Evolutionary conservation across 495 filamentous ascomycete genomes (phyloP).

Genomic region (Penicillium verhagenii): DNA sequence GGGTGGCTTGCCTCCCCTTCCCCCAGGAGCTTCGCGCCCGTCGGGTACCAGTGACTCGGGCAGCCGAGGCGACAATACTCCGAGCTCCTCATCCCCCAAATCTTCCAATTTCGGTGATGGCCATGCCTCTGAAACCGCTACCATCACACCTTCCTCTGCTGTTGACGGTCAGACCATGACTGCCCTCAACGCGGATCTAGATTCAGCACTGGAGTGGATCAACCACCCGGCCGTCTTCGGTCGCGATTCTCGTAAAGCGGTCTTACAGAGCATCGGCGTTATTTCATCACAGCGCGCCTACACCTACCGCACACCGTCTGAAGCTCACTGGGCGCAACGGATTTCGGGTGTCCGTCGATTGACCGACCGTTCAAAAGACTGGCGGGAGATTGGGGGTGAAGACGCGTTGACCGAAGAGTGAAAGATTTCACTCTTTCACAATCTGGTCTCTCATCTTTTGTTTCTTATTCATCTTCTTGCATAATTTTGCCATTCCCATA

Average conservation of each 20-base stretch:
- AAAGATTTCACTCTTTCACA: slow-evolving; percentile 10
- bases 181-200: slow-evolving; percentile 87
- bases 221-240: slow-evolving; percentile 94
- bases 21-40: slow-evolving; percentile 46
- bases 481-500: background rate
- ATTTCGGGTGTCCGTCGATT: slow-evolving; percentile 74
- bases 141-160: slow-evolving; percentile 65
- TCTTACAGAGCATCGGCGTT: slow-evolving; percentile 93
- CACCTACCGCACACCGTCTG: slow-evolving; percentile 85
- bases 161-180: slow-evolving; percentile 77
- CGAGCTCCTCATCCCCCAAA: slow-evolving; percentile 40
- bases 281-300: slow-evolving; percentile 93
- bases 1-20: slow-evolving; percentile 90
- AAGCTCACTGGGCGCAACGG: slow-evolving; percentile 80
- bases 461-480: slow-evolving; percentile 1
- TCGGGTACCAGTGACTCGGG: slow-evolving; percentile 37
- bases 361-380: slow-evolving; percentile 76
- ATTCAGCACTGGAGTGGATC: slow-evolving; percentile 97
- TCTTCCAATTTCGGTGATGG: slow-evolving; percentile 45
- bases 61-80: slow-evolving; percentile 33
- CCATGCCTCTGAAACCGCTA: slow-evolving; percentile 47
- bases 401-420: slow-evolving; percentile 82
- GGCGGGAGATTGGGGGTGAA: slow-evolving; percentile 81
- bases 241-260: slow-evolving; percentile 92
- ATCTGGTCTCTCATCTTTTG: slow-evolving; percentile 6